phyloP scores from a whole-genome alignment of 2,329 filamentous ascomycete species.

The Neurospora crassa region DNA sequence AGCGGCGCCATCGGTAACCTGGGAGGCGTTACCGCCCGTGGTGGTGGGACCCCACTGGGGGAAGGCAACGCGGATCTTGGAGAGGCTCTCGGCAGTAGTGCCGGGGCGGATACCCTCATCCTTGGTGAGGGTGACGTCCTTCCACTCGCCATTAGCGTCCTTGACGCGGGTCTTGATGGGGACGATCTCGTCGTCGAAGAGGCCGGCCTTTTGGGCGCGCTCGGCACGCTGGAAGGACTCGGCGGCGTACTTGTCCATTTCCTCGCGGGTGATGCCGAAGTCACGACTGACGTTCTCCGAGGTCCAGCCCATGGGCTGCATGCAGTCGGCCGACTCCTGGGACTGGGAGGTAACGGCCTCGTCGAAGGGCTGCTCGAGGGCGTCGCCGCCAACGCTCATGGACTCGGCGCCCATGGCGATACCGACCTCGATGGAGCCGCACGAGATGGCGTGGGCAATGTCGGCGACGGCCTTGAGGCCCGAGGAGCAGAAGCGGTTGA shows the following conservation, averaged over 20 bases:
- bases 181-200: conserved; percentile 88
- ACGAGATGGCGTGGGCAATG: conserved; percentile 77
- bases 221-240: conserved; percentile 86
- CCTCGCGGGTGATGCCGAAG: conserved; percentile 72
- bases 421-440: conserved; percentile 76
- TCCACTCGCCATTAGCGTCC: conserved; percentile 70
- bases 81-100: conserved; percentile 72
- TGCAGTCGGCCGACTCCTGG: conserved; percentile 75
- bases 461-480: conserved; percentile 93
- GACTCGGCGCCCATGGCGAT: conserved; percentile 81
- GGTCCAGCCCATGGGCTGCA: conserved; percentile 96
- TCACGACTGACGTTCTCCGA: conserved; percentile 91
- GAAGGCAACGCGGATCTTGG: conserved; percentile 85
- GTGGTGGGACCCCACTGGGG: conserved; percentile 77
- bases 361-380: conserved; percentile 64
- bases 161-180: conserved; percentile 77
- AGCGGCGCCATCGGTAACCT: conserved; percentile 90
- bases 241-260: conserved; percentile 76
- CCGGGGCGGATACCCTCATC: conserved; percentile 90
- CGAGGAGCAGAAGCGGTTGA: conserved; percentile 97
- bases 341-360: conserved; percentile 59
- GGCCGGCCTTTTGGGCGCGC: conserved; percentile 78
- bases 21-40: conserved; percentile 88
- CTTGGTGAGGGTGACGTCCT: conserved; percentile 67
- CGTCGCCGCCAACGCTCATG: conserved; percentile 70